Evolutionary conservation across 2,329 filamentous ascomycete genomes (phyloP).

Genomic region (Claviceps spartinae): DNA sequence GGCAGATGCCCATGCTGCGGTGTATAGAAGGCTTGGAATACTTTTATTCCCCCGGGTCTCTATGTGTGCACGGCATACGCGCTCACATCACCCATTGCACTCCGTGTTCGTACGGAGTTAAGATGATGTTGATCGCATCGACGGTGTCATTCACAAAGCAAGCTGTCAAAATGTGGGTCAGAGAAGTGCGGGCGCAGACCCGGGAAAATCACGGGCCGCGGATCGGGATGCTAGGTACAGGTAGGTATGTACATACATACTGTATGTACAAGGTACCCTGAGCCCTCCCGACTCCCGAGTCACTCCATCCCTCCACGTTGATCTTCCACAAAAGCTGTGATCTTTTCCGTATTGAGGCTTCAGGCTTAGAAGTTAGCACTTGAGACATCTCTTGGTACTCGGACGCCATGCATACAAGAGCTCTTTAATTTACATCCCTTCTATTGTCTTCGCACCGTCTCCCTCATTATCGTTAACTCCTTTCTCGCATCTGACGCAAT

Average conservation of each 20-base stretch:
- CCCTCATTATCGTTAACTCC: background rate
- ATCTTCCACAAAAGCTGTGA: background rate
- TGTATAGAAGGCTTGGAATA: background rate
- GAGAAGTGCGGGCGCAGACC: background rate
- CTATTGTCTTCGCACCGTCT: background rate
- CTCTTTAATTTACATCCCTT: background rate
- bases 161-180: background rate
- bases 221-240: no score
- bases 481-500: background rate
- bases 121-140: background rate
- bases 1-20: constrained; percentile 43
- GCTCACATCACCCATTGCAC: constrained; percentile 5
- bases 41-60: background rate
- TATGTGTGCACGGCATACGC: background rate
- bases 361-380: background rate
- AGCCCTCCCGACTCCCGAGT: background rate
- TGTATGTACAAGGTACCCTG: no score
- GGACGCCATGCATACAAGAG: background rate
- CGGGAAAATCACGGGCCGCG: constrained; percentile 3
- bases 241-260: no score
- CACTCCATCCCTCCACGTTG: background rate
- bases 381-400: background rate
- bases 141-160: background rate
- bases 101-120: background rate
- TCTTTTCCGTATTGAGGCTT: background rate